Evolutionary conservation across 352 stramenopile species (phyloP).

Genomic region (Phytophthora pistaciae): DNA sequence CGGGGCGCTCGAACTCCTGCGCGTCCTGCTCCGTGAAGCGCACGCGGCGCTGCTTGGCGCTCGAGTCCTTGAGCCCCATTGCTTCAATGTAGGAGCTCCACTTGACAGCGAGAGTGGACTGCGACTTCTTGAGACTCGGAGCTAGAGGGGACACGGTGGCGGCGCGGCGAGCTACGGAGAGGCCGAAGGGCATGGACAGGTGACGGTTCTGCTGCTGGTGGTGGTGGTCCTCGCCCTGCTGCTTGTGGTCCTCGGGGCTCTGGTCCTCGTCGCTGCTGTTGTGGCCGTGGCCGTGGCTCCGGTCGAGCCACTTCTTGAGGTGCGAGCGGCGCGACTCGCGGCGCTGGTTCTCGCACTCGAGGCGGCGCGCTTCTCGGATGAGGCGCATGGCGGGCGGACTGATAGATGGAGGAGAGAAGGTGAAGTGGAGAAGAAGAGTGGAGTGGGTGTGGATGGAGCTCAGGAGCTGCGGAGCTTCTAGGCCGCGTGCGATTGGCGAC

Average conservation of each 20-base stretch:
- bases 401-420: not conserved
- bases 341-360: constrained; percentile 46
- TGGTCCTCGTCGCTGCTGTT: constrained; percentile 3
- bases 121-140: constrained; percentile 69
- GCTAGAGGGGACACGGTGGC: constrained; percentile 33
- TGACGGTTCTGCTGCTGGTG: not conserved
- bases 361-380: constrained; percentile 35
- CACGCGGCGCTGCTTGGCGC: constrained; percentile 48
- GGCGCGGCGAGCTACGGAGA: constrained; percentile 21
- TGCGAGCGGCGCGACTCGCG: constrained; percentile 39
- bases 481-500: constrained; percentile 14
- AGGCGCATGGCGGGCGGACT: constrained; percentile 36
- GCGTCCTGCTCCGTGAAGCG: constrained; percentile 50
- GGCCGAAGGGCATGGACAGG: constrained; percentile 7
- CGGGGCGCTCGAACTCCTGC: constrained; percentile 47
- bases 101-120: constrained; percentile 54
- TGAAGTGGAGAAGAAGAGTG: not conserved
- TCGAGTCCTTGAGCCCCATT: constrained; percentile 51
- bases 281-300: constrained; percentile 11
- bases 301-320: constrained; percentile 42
- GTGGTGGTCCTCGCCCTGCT: constrained; percentile 10
- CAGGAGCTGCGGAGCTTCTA: not conserved
- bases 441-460: not conserved
- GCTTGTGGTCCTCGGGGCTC: constrained; percentile 20
- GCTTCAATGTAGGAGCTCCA: constrained; percentile 64